phyloP scores from a whole-genome alignment of 805 yeast genomes.

The Pichia kluyveri region DNA sequence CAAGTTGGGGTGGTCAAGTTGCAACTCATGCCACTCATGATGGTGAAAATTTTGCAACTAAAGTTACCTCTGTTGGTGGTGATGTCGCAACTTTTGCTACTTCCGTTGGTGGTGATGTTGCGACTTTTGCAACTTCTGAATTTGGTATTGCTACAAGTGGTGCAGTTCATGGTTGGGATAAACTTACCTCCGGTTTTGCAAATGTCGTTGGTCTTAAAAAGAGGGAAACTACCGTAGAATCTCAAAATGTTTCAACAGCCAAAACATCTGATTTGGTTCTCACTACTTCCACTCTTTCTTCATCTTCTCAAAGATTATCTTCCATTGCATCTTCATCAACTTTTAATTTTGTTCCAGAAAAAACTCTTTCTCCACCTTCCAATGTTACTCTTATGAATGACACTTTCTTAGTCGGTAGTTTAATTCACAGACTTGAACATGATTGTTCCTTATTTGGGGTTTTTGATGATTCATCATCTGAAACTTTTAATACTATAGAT shows the following conservation, averaged over 20 bases:
- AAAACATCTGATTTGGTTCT: not conserved
- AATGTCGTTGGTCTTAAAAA: not conserved
- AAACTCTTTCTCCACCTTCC: not conserved
- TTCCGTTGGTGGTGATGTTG: not conserved
- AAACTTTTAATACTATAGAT: constrained; percentile 1
- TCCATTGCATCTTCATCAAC: not conserved
- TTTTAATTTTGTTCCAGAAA: not conserved
- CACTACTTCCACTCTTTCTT: not conserved
- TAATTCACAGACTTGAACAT: not conserved
- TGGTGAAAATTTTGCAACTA: constrained; percentile 1
- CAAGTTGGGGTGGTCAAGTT: constrained; percentile 1
- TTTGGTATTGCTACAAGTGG: constrained; percentile 3
- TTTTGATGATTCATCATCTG: constrained; percentile 7
- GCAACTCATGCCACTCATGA: constrained; percentile 7
- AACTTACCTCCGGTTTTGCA: not conserved
- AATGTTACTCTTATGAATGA: not conserved
- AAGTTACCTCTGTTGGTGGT: not conserved
- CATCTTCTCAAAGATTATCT: not conserved
- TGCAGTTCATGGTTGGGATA: constrained; percentile 2
- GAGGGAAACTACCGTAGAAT: too few species aligned
- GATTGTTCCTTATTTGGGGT: constrained; percentile 11
- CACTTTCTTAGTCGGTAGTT: not conserved
- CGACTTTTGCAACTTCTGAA: not conserved
- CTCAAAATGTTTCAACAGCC: too few species aligned
- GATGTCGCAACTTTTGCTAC: not conserved